These are phyloP conservation scores for Carex kokanica DNA, from an alignment of 176 grass and related monocot genomes.

Conservation along the genomic window DNA sequence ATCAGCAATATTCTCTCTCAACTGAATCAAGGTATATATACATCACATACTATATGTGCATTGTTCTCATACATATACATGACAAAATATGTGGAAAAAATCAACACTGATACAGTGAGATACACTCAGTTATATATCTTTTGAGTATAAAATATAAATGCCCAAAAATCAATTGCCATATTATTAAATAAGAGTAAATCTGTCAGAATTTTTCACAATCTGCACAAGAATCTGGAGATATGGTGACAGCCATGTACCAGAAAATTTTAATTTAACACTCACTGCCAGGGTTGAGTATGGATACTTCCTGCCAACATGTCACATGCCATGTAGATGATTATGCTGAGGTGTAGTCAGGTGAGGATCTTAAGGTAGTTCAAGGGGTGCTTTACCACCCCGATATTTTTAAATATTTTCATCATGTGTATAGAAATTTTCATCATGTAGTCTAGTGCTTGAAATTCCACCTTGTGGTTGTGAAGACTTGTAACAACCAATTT, in stretches of 20 bases:
- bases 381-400: too few species aligned
- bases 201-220: not conserved
- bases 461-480: too few species aligned
- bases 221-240: not conserved
- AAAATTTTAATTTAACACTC: not conserved
- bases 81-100: not conserved
- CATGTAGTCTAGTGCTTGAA: too few species aligned
- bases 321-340: not conserved
- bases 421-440: too few species aligned
- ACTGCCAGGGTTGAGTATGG: not conserved
- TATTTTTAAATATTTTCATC: too few species aligned
- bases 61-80: not conserved
- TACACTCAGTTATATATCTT: not conserved
- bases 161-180: not conserved
- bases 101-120: not conserved
- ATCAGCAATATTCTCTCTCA: not conserved
- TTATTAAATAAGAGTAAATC: not conserved
- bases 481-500: too few species aligned
- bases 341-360: too few species aligned
- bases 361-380: too few species aligned
- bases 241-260: slow-evolving; percentile 1
- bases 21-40: not conserved
- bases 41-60: not conserved
- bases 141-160: not conserved
- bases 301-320: not conserved